Percentiles rank a stretch among this genome's conserved stretches.
These are phyloP conservation scores for Conringia planisiliqua DNA, from an alignment of 345 rosid genomes.

Conservation along the genomic window DNA sequence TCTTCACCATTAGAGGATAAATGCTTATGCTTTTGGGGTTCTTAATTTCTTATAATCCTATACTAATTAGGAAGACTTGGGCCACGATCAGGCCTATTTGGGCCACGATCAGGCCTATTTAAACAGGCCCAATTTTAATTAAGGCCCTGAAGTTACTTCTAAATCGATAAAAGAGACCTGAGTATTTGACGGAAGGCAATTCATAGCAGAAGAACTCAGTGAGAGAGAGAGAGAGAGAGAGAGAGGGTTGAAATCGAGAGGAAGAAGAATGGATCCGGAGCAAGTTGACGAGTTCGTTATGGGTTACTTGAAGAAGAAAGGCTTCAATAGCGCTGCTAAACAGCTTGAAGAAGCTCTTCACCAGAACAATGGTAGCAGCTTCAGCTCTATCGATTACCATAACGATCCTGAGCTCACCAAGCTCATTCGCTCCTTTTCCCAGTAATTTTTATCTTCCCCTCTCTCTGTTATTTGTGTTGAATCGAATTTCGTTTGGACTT, in stretches of 20 bases:
- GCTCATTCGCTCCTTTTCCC: slow-evolving; percentile 67
- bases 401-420: slow-evolving; percentile 71
- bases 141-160: background rate
- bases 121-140: background rate
- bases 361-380: slow-evolving; percentile 38
- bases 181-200: background rate
- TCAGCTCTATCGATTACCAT: slow-evolving; percentile 42
- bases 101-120: background rate
- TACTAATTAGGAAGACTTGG: background rate
- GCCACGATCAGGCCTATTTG: background rate
- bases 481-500: background rate
- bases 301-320: slow-evolving; percentile 85
- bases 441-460: slow-evolving; percentile 37
- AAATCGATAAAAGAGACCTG: background rate
- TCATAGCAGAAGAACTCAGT: background rate
- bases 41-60: too few relatives aligned
- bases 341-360: slow-evolving; percentile 54
- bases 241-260: slow-evolving; percentile 6
- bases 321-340: slow-evolving; percentile 59
- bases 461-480: background rate
- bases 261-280: slow-evolving; percentile 52
- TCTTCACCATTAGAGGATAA: too few relatives aligned
- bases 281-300: slow-evolving; percentile 54
- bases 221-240: background rate
- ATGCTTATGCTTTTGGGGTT: too few relatives aligned